A percentile compares a stretch with the other conserved stretches of the same genome.
These are phyloP conservation scores for Immersiporthe knoxdaviesiana DNA, from an alignment of 2,329 filamentous ascomycete species.

Conservation along the genomic window DNA sequence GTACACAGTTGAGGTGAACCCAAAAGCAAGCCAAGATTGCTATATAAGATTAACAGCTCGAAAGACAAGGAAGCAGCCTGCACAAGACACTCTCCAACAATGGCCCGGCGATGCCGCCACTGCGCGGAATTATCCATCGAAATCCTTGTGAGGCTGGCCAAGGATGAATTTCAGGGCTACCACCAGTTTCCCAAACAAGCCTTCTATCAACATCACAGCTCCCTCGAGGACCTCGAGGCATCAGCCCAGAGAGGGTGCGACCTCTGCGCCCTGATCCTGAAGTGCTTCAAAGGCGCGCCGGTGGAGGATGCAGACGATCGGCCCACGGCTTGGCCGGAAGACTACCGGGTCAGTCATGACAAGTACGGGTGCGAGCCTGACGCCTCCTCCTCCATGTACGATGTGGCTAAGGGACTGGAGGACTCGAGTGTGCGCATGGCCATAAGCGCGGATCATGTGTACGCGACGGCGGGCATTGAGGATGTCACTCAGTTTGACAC, in stretches of 20 bases:
- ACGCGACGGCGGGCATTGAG: neutral
- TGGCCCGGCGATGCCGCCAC: neutral
- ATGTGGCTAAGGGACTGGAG: neutral
- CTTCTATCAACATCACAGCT: neutral
- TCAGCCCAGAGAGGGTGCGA: slow-evolving; percentile 1
- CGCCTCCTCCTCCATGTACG: neutral
- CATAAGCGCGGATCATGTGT: neutral
- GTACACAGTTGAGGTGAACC: no score
- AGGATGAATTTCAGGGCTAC: neutral
- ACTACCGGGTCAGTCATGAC: neutral
- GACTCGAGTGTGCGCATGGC: neutral
- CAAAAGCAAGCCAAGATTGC: no score
- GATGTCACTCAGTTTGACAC: neutral
- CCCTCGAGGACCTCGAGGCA: slow-evolving; percentile 2
- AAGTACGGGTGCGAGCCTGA: neutral
- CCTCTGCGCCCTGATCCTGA: slow-evolving; percentile 5
- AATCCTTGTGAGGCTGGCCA: neutral
- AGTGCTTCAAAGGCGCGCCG: neutral
- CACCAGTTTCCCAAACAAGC: neutral
- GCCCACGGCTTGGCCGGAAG: neutral
- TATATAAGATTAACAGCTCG: no score
- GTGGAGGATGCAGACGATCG: neutral
- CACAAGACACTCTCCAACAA: no score
- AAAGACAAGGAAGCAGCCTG: no score
- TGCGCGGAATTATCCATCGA: neutral